Base-by-base conservation (phyloP, 345 rosid species). In the Moringa oleifera region DNA sequence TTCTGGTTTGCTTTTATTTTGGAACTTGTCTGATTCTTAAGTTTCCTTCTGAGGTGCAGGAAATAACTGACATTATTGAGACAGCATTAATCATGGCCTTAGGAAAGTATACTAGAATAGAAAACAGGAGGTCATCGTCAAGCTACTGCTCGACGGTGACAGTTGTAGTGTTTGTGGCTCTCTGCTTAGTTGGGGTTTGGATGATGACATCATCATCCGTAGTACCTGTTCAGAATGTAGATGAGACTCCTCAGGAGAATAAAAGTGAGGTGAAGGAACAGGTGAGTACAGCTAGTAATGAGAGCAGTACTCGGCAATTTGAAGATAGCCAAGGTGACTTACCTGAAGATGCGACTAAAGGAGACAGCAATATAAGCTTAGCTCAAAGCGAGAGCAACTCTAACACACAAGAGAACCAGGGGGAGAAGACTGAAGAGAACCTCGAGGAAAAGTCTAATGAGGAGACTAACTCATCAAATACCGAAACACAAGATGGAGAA, bases 121-220 rank as follows among this genome's bases (percentile, higher is more conserved):
- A 90, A 55, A 82, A 72, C 66, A 72, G 86, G 69, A 78, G 90
- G 61, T 79, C 87, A 0, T 64, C 91, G 0, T 67, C 96, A 19
- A 83, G 77, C 63, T 88, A 86, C 74, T 93, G 98, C 69, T 88
- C 97, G 6, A 84, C 89, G 0, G 89, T 93, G 79, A 81, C 92
- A 0, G 73, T 90, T 55, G 85, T 80, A 51, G 91, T 83, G 53
- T 90, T 94, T 56, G 96, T 94, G 75, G 97, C 87, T 25, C 76
- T 94, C 19, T 94, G 97, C 72, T 80, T 94, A 77, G 90, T 90
- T 45, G 99, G 97, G 59, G 79, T 85, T 33, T 94, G 99, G 99
- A 94, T 94, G 95, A 79, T 90, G 89, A 88, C 92, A 7, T 90
- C 96, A 0, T 90, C 97, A 1, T 82, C 92, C 8, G 74, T 79